Evolutionary conservation across 2,329 filamentous ascomycete genomes (phyloP).

Genomic region (Blastomyces silverae): DNA sequence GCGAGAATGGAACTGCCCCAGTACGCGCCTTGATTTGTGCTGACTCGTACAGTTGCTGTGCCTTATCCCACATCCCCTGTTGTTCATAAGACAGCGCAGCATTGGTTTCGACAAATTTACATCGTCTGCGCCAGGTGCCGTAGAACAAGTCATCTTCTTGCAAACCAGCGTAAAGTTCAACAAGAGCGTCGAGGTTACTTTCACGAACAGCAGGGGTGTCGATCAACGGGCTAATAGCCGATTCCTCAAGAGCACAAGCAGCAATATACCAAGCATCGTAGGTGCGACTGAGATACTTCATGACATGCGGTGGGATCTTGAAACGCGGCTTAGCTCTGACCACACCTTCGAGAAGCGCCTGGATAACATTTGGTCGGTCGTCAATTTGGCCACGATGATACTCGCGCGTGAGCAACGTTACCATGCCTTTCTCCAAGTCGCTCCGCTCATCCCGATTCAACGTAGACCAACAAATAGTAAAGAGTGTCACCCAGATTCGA

Average conservation of each 20-base stretch:
- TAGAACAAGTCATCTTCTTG: constrained; percentile 98
- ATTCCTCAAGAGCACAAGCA: constrained; percentile 80
- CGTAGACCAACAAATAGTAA: constrained; percentile 90
- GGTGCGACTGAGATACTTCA: constrained; percentile 89
- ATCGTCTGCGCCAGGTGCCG: constrained; percentile 88
- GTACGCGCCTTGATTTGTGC: constrained; percentile 96
- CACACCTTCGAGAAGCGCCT: constrained; percentile 81
- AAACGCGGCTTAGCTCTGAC: constrained; percentile 78
- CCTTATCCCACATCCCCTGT: constrained; percentile 98
- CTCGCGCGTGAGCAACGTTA: constrained; percentile 86
- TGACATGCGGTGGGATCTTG: constrained; percentile 88
- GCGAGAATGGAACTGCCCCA: constrained; percentile 90
- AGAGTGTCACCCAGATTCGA: constrained; percentile 82
- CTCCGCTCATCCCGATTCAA: constrained; percentile 78
- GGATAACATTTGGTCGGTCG: constrained; percentile 89
- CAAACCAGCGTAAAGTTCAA: constrained; percentile 81
- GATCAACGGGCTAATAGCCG: constrained; percentile 72
- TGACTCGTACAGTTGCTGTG: constrained; percentile 91
- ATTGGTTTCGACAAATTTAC: constrained; percentile 96
- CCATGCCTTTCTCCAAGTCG: constrained; percentile 84
- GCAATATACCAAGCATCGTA: constrained; percentile 98
- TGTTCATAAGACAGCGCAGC: constrained; percentile 96
- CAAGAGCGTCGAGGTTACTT: constrained; percentile 91
- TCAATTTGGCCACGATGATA: constrained; percentile 93
- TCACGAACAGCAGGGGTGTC: constrained; percentile 81